Evolutionary conservation across 768 basidiomycete genomes (phyloP).

Genomic region (Auricularia sp.): DNA sequence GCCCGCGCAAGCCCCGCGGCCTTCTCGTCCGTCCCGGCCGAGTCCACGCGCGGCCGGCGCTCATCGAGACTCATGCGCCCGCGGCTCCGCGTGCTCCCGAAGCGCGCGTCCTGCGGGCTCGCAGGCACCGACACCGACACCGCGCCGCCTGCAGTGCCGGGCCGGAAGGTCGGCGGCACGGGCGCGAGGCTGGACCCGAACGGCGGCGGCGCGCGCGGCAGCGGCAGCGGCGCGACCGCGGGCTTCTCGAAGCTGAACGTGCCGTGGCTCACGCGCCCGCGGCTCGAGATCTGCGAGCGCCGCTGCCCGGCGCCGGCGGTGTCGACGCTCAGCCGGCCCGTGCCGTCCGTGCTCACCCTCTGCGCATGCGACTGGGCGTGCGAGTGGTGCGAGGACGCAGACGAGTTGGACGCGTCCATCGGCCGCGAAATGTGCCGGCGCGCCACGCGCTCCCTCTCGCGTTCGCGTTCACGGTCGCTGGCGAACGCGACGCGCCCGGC

Average conservation of each 20-base stretch:
- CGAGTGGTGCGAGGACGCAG: not conserved
- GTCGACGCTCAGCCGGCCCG: not conserved
- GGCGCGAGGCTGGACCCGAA: not conserved
- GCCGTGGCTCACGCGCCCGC: not conserved
- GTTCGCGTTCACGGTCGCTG: not conserved
- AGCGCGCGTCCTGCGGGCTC: not conserved
- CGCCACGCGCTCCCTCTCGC: not conserved
- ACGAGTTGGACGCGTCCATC: slow-evolving; percentile 2
- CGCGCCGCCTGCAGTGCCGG: not conserved
- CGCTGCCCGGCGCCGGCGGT: not conserved
- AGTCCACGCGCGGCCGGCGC: not conserved
- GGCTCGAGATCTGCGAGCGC: not conserved
- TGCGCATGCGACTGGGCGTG: not conserved
- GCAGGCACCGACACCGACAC: too few species aligned
- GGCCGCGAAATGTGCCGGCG: not conserved
- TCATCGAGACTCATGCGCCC: not conserved
- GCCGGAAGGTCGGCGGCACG: not conserved
- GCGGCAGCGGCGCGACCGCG: not conserved
- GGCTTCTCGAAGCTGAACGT: not conserved
- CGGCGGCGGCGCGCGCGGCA: not conserved
- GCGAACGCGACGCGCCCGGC: not conserved
- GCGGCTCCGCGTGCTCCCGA: not conserved
- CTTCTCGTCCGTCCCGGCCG: not conserved
- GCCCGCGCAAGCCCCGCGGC: not conserved
- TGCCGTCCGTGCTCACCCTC: not conserved